These are phyloP conservation scores for Lentinula lateritia DNA, from an alignment of 768 basidiomycete species.

Conservation along the genomic window DNA sequence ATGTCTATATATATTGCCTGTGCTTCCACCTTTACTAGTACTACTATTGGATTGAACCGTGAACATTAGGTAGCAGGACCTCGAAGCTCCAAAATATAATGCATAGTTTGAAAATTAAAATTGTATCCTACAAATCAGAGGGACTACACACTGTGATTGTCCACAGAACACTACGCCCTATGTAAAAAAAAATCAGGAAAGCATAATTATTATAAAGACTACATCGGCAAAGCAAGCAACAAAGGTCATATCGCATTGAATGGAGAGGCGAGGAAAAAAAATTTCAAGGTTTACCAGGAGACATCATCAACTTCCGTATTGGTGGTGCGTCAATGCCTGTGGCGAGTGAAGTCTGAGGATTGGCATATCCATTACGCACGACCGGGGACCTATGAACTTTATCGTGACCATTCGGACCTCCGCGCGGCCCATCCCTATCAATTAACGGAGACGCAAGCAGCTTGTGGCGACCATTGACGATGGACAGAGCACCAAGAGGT, in stretches of 20 bases:
- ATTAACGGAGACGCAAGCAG: neutral
- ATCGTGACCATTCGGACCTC: neutral
- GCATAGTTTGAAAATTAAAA: neutral
- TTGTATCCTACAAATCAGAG: neutral
- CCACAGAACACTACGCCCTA: neutral
- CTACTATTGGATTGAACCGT: too few relatives aligned
- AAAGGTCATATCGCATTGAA: neutral
- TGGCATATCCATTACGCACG: neutral
- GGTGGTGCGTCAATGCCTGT: constrained; percentile 4
- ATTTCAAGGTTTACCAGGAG: constrained; percentile 4
- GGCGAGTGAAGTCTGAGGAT: neutral
- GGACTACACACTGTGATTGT: neutral
- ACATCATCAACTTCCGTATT: constrained; percentile 6
- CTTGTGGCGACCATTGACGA: neutral
- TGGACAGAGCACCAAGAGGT: neutral
- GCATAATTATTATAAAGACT: neutral
- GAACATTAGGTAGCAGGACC: too few relatives aligned
- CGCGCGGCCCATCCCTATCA: neutral
- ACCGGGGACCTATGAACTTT: neutral
- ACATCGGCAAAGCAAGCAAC: too few relatives aligned
- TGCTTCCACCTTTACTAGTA: too few relatives aligned
- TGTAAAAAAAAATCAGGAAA: neutral
- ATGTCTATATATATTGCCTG: too few relatives aligned
- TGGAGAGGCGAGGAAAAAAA: neutral
- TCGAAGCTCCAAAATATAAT: too few relatives aligned